Base-by-base conservation (phyloP, 352 stramenopile species). In the Saprolegnia diclina region DNA sequence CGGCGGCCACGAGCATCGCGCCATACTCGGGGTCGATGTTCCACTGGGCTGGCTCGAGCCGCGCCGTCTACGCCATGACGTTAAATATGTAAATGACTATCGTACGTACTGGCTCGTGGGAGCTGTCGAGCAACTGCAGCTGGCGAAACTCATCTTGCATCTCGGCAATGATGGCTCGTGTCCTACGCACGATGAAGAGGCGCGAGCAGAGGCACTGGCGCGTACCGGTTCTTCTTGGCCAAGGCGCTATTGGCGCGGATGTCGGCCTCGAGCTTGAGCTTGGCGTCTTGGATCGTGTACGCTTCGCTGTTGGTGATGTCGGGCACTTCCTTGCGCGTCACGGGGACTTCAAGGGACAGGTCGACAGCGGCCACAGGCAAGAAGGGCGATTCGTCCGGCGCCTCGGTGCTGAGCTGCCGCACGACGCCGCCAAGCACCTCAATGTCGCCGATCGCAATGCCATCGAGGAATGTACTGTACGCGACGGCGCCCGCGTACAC, bases 221-320 rank as follows among this genome's bases (percentile, higher is more conserved):
- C 24, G 13, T 86, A 64, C 72, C 93, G 92, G 65, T 97, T 89
- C 55, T 93, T 85, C 62, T 98, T 97, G 46, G 84, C 92, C 29
- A 80, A 71, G 1, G 78, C 81, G 1, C 77, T 70, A 14, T 74
- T 83, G 0, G 74, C 79, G 13, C 77, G 76, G 5, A 83, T 83
- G 63, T 98, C 89, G 5, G 89, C 87, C 62, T 98, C 91, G 46
- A 84, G 94, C 71, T 97, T 93, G 9, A 94, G 76, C 64, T 96
- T 95, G 46, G 86, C 89, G 21, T 97, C 89, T 74, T 98, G 85
- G 64, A 98, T 97, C 46, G 87, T 97, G 76, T 97, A 98, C 11
- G 85, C 85, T 32, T 85, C 78, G 19, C 73, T 71, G 67, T 92
- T 89, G 13, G 70, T 56, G n/a, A 97, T 72, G 48, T 97, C 90